Percentiles rank a stretch among this genome's conserved stretches.
Evolutionary conservation across 306 rosid genomes (phyloP).

Genomic region (Fragaria iinumae): DNA sequence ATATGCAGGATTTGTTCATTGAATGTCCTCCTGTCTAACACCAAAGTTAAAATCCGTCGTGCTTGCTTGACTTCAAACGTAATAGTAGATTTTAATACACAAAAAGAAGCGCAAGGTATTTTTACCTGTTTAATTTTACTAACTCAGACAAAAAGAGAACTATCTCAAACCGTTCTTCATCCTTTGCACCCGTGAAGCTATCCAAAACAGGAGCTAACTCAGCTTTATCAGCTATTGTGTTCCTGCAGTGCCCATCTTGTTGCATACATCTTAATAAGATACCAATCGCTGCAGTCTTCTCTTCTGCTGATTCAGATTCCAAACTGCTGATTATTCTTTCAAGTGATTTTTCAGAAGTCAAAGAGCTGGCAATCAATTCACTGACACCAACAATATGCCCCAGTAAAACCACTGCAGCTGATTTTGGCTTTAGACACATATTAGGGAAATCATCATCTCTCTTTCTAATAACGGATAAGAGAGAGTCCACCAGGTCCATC

Average conservation of each 20-base stretch:
- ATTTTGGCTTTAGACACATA: conserved; percentile 63
- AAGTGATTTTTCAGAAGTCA: conserved; percentile 46
- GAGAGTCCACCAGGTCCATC: conserved; percentile 54
- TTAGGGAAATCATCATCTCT: conserved; percentile 52
- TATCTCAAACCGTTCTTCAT: conserved; percentile 61
- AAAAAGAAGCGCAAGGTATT: conserved; percentile 9
- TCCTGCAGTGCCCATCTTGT: conserved; percentile 77
- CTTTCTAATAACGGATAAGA: conserved; percentile 47
- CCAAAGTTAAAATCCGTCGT: conserved; percentile 12
- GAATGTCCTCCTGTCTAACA: conserved; percentile 63
- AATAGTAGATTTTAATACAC: conserved; percentile 19
- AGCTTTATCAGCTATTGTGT: conserved; percentile 64
- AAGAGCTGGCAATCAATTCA: conserved; percentile 39
- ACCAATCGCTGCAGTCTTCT: conserved; percentile 71
- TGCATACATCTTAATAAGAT: conserved; percentile 73
- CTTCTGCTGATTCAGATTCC: conserved; percentile 61
- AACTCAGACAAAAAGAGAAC: conserved; percentile 66
- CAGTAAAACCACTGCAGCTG: conserved; percentile 71
- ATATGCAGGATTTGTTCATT: conserved; percentile 73
- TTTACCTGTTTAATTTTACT: conserved; percentile 70
- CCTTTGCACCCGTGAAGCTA: conserved; percentile 52
- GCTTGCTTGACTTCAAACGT: conserved; percentile 7
- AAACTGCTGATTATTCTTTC: conserved; percentile 53
- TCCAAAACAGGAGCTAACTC: conserved; percentile 64
- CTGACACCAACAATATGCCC: conserved; percentile 51